Percentiles rank a stretch among this genome's conserved stretches.
These are phyloP conservation scores for Ustanciosporium gigantosporum DNA, from an alignment of 1,284 basidiomycete genomes.

Conservation along the genomic window DNA sequence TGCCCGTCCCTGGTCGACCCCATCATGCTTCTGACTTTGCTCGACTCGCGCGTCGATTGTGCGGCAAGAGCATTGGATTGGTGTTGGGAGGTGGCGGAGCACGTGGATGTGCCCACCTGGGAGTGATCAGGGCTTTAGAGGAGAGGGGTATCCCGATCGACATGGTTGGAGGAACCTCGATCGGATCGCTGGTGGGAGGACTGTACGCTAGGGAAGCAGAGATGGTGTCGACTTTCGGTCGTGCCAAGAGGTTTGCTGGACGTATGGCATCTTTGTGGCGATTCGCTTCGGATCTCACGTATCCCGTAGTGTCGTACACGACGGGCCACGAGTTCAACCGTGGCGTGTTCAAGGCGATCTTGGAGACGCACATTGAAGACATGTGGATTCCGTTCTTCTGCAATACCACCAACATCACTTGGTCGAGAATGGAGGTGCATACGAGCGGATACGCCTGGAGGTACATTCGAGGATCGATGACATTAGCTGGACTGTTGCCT, in stretches of 20 bases:
- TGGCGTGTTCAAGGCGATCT: constrained; percentile 39
- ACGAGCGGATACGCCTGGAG: constrained; percentile 77
- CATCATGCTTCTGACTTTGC: constrained; percentile 90
- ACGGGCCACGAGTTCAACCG: constrained; percentile 69
- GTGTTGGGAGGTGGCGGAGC: constrained; percentile 96
- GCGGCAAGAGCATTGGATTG: constrained; percentile 88
- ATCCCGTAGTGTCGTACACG: constrained; percentile 95
- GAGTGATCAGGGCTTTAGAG: constrained; percentile 84
- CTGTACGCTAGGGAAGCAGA: constrained; percentile 93
- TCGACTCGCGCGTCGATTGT: constrained; percentile 83
- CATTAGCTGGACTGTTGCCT: constrained; percentile 89
- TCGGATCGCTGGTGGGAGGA: constrained; percentile 88
- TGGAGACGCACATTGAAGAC: constrained; percentile 74
- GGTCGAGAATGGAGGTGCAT: constrained; percentile 95
- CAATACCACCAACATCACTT: constrained; percentile 98
- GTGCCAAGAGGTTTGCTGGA: constrained; percentile 88
- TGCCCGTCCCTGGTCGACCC: constrained; percentile 65
- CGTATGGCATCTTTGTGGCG: constrained; percentile 93
- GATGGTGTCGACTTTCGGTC: constrained; percentile 79
- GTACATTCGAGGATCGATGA: constrained; percentile 90
- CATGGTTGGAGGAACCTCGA: constrained; percentile 78
- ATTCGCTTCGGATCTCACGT: constrained; percentile 91
- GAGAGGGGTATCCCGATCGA: constrained; percentile 93
- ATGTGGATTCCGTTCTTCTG: constrained; percentile 99
- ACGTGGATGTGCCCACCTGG: constrained; percentile 89